Evolutionary conservation across 345 rosid genomes (phyloP).

Genomic region (Syzygium oleosum): DNA sequence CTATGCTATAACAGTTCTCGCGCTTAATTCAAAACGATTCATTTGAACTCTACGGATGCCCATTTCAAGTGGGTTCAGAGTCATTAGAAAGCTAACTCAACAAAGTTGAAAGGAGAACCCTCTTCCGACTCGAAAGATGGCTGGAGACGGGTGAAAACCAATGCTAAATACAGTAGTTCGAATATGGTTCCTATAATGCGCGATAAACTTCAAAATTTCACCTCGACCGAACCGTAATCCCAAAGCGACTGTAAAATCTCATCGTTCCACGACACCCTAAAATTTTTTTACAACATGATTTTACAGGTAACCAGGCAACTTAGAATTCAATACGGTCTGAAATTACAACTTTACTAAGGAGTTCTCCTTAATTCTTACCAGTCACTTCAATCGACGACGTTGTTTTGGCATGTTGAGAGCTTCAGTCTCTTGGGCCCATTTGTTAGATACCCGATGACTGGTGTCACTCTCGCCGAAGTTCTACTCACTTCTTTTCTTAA

Average conservation of each 20-base stretch:
- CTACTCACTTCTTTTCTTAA: background rate
- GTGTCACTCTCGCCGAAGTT: background rate
- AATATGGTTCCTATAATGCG: background rate
- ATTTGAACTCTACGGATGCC: background rate
- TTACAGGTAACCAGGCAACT: background rate
- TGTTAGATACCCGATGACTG: background rate
- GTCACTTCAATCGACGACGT: background rate
- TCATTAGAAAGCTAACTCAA: background rate
- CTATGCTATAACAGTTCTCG: no score
- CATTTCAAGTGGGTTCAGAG: background rate
- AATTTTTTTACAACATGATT: background rate
- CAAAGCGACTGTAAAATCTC: background rate
- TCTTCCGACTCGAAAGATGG: background rate
- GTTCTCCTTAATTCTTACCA: background rate
- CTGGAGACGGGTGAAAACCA: background rate
- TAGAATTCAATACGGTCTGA: background rate
- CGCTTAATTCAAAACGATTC: background rate
- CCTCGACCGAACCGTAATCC: background rate
- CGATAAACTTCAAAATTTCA: background rate
- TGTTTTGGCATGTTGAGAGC: background rate
- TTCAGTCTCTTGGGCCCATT: background rate
- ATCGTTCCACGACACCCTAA: background rate
- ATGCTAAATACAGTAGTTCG: background rate
- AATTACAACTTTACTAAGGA: background rate
- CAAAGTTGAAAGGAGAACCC: background rate